Conservation (phyloP, 805 yeast genomes). For the Metschnikowia orientalis region DNA sequence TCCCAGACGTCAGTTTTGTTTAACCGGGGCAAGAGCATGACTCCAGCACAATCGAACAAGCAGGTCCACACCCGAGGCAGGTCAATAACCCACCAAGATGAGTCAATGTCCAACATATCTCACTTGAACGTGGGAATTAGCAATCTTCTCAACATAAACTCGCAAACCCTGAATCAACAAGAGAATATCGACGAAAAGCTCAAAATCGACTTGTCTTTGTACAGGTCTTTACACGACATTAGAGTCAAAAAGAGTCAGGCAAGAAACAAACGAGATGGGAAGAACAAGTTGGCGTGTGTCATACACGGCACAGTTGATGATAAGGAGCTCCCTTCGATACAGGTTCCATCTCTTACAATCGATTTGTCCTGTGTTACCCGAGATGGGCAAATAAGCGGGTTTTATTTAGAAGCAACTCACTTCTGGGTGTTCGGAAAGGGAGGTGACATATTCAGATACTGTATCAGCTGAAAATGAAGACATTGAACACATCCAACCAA, state of each 20-base stretch:
- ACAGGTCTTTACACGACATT: conserved; percentile 32
- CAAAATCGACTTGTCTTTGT: conserved; percentile 29
- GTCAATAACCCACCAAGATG: conserved; percentile 12
- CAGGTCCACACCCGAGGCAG: conserved; percentile 9
- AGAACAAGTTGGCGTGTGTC: conserved; percentile 19
- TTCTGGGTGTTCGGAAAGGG: conserved; percentile 38
- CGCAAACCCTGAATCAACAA: conserved; percentile 7
- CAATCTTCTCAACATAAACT: conserved; percentile 12
- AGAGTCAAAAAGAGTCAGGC: conserved; percentile 33
- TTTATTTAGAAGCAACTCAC: conserved; percentile 24
- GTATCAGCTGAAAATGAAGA: conserved; percentile 14
- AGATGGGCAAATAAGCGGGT: conserved; percentile 35
- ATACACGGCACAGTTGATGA: conserved; percentile 37
- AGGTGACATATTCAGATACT: conserved; percentile 38
- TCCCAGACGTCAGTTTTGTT: conserved; percentile 1
- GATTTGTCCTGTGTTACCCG: conserved; percentile 31
- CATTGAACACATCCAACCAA: too few relatives aligned
- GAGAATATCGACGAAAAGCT: conserved; percentile 19
- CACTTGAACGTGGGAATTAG: conserved; percentile 17
- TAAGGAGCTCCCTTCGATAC: conserved; percentile 36
- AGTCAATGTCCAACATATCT: conserved; percentile 8
- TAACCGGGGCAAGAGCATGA: conserved; percentile 1
- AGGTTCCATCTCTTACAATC: conserved; percentile 30
- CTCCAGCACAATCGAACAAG: not conserved
- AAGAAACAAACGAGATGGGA: conserved; percentile 13